Evolutionary conservation across 768 basidiomycete genomes (phyloP).

Genomic region (Boletus tomentosulus): DNA sequence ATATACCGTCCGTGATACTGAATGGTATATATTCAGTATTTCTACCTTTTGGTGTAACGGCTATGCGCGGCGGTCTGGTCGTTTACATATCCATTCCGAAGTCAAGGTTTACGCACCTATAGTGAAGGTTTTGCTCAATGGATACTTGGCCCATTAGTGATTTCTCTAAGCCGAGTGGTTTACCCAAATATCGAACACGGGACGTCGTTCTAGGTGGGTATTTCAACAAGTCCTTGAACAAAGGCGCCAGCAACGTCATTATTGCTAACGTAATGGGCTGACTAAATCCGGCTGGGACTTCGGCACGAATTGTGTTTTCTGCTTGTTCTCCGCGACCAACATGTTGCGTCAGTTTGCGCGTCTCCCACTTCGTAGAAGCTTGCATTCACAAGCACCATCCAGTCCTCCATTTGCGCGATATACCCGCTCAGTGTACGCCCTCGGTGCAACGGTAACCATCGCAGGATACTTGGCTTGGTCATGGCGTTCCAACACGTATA

Average conservation of each 20-base stretch:
- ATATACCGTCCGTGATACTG: too few relatives aligned
- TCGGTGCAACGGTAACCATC: constrained; percentile 44
- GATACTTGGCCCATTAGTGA: too few relatives aligned
- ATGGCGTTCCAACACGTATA: constrained; percentile 37
- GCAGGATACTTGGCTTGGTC: constrained; percentile 49
- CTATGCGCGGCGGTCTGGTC: too few relatives aligned
- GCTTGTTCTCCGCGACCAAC: constrained; percentile 1
- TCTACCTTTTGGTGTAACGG: too few relatives aligned
- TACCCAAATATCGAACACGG: too few relatives aligned
- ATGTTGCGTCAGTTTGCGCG: constrained; percentile 58
- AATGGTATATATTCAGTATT: too few relatives aligned
- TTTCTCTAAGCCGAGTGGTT: too few relatives aligned
- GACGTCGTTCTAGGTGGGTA: too few relatives aligned
- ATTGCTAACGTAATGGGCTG: constrained; percentile 20
- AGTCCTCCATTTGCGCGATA: constrained; percentile 23
- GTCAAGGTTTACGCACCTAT: too few relatives aligned
- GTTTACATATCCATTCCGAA: too few relatives aligned
- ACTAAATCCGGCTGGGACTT: constrained; percentile 14
- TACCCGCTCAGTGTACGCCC: constrained; percentile 29
- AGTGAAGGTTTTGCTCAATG: too few relatives aligned
- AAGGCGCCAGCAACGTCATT: background rate
- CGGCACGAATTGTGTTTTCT: constrained; percentile 18
- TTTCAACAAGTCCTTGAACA: too few relatives aligned
- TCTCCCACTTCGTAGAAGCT: constrained; percentile 47
- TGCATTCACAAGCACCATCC: constrained; percentile 42